Percentiles rank a stretch among this genome's conserved stretches.
phyloP scores from a whole-genome alignment of 2,329 filamentous ascomycete species.

The Claviceps humidiphila region DNA sequence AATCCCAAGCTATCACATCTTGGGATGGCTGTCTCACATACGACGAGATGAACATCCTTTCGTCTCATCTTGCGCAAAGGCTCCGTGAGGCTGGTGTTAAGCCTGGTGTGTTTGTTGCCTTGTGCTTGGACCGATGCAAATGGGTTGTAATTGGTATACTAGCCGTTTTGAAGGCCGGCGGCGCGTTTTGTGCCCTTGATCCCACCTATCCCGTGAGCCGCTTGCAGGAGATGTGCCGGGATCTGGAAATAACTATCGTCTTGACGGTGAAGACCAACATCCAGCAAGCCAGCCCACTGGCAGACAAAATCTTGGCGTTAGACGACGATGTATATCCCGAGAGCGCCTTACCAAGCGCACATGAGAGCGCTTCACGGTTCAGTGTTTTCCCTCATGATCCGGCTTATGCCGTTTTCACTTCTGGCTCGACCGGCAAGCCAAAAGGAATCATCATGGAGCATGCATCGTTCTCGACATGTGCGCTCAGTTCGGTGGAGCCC shows the following conservation, averaged over 20 bases:
- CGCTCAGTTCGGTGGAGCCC: not conserved
- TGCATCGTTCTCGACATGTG: slow-evolving; percentile 2
- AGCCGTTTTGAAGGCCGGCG: slow-evolving; percentile 19
- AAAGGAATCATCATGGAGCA: slow-evolving; percentile 20
- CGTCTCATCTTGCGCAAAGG: not conserved
- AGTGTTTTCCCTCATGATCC: not conserved
- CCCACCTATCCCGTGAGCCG: slow-evolving; percentile 7
- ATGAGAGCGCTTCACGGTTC: not conserved
- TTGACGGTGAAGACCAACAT: not conserved
- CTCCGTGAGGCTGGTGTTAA: not conserved
- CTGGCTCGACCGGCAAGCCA: slow-evolving; percentile 37
- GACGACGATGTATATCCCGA: too few species aligned
- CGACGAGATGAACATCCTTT: not conserved
- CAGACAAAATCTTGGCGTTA: not conserved
- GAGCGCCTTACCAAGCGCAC: too few species aligned
- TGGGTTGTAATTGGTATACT: slow-evolving; percentile 13
- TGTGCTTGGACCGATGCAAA: slow-evolving; percentile 17
- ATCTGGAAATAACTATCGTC: not conserved
- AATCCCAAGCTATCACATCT: not conserved
- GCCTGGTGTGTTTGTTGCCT: slow-evolving; percentile 7
- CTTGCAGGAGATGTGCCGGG: slow-evolving; percentile 2
- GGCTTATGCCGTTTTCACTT: slow-evolving; percentile 34
- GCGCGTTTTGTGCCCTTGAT: slow-evolving; percentile 18
- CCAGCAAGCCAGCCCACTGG: not conserved
- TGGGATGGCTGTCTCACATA: slow-evolving; percentile 6